Base-by-base conservation (phyloP, 345 rosid genomes). In the Conringia planisiliqua region DNA sequence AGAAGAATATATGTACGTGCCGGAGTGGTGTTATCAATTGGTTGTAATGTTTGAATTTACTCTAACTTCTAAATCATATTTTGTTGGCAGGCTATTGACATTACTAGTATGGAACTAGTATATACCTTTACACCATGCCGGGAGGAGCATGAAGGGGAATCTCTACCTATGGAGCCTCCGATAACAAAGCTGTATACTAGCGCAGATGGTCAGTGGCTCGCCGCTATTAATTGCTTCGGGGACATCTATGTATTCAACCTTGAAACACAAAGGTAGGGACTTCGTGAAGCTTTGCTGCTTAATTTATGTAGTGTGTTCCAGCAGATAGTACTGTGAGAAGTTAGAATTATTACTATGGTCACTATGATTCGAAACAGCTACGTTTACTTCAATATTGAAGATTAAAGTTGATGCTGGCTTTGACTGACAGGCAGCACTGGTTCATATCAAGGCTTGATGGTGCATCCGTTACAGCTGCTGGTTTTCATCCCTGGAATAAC, bases 171-270 rank as follows among this genome's bases (percentile, higher is more conserved):
- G 55, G 97, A 91, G 80, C 92, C 92, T 66, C 96, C 97, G 8
- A 88, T 94, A 72, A 94, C 96, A 68, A 94, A 85, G 83, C 76
- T 94, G 93, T 87, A 83, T 70, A 80, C 93, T 13, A 94, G 98
- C 79, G 80, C 84, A 64, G 96, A 90, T 85, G 93, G 89, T 74
- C 96, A 87, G 78, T 94, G 98, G 97, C 79, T 94, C 62, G 93
- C 97, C 36, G 97, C 98, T 18, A 54, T 87, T 62, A 94, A 91
- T 72, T 94, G 98, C 84, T 94, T 90, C 80, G 98, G 97, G 43
- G 98, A 94, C 78, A 77, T 90, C 26, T 90, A 91, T 56, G 52
- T 91, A 57, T 94, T 87, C 82, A 91, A 88, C 79, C 86, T 90
- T 35, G 97, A 91, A 79, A 87, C 83, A 54, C 90, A 80, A 64